These are phyloP conservation scores for Dujonia santamariae DNA, from an alignment of 1,139 yeast species.

Conservation along the genomic window DNA sequence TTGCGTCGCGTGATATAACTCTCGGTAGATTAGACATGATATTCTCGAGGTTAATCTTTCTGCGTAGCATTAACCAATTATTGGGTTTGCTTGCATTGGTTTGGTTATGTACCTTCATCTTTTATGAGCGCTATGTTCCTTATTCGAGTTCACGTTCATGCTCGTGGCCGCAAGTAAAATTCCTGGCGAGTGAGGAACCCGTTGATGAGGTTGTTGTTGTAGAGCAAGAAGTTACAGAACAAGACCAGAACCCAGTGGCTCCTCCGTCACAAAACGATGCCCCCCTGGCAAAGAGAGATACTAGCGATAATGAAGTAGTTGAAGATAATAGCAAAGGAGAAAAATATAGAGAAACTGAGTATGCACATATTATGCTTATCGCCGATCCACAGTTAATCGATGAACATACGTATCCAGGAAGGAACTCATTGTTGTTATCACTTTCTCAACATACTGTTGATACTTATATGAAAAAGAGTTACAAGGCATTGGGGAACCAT, in stretches of 20 bases:
- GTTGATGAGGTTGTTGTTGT: conserved; percentile 1
- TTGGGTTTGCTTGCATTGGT: conserved; percentile 17
- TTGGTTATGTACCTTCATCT: conserved; percentile 32
- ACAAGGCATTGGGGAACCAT: conserved; percentile 30
- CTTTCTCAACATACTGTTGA: conserved; percentile 51
- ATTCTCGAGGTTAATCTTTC: too few relatives aligned
- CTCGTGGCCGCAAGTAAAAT: conserved; percentile 24
- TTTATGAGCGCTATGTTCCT: conserved; percentile 36
- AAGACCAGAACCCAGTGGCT: conserved; percentile 1
- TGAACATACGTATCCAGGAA: conserved; percentile 48
- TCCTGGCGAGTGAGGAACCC: not conserved
- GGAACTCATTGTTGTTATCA: conserved; percentile 30
- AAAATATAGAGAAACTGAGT: conserved; percentile 7
- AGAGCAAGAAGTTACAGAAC: conserved; percentile 3
- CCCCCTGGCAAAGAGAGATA: not conserved
- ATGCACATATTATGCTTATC: conserved; percentile 29
- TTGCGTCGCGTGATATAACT: too few relatives aligned
- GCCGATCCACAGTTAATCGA: conserved; percentile 51
- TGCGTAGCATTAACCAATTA: conserved; percentile 25
- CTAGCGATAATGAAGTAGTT: not conserved
- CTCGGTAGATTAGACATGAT: too few relatives aligned
- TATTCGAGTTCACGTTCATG: conserved; percentile 25
- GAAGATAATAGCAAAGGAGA: not conserved
- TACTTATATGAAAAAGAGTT: conserved; percentile 45
- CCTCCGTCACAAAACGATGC: conserved; percentile 1